Evolutionary conservation across 768 basidiomycete genomes (phyloP).

Genomic region (Phanerochaete sordida): DNA sequence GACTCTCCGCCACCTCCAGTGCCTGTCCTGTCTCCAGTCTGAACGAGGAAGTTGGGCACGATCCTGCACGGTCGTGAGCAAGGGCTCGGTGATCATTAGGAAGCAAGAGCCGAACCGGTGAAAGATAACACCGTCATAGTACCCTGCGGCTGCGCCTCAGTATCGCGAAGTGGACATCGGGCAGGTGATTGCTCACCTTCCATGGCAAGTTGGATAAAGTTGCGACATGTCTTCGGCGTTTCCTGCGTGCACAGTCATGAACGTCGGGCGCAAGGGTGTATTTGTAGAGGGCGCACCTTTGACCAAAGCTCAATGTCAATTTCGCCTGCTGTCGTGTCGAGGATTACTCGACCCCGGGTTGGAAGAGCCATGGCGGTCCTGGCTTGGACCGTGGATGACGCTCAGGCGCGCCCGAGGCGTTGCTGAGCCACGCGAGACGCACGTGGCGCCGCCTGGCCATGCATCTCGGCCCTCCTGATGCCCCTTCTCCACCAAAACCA

Average conservation of each 20-base stretch:
- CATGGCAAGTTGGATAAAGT: conserved; percentile 85
- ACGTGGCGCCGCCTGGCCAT: conserved; percentile 2
- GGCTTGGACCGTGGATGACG: neutral
- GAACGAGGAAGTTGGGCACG: conserved; percentile 88
- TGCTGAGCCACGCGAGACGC: conserved; percentile 5
- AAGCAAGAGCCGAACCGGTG: conserved; percentile 55
- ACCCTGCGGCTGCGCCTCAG: conserved; percentile 48
- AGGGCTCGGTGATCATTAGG: neutral
- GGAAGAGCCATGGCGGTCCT: conserved; percentile 65
- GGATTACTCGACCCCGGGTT: conserved; percentile 80
- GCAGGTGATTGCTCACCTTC: conserved; percentile 57
- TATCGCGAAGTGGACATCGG: neutral
- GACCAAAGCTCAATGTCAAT: conserved; percentile 91
- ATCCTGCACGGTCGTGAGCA: conserved; percentile 42
- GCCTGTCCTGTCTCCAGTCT: conserved; percentile 91
- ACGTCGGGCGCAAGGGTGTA: neutral
- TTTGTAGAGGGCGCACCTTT: conserved; percentile 49
- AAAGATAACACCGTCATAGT: conserved; percentile 95
- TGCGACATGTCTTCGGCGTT: conserved; percentile 91
- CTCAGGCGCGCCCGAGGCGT: conserved; percentile 1
- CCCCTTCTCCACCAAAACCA: conserved; percentile 15
- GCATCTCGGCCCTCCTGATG: conserved; percentile 5
- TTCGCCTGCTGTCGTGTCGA: conserved; percentile 88
- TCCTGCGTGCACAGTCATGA: conserved; percentile 47
- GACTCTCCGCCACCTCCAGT: conserved; percentile 93